Conservation (phyloP, 805 yeast genomes). For the Nakazawaea wickerhamii region DNA sequence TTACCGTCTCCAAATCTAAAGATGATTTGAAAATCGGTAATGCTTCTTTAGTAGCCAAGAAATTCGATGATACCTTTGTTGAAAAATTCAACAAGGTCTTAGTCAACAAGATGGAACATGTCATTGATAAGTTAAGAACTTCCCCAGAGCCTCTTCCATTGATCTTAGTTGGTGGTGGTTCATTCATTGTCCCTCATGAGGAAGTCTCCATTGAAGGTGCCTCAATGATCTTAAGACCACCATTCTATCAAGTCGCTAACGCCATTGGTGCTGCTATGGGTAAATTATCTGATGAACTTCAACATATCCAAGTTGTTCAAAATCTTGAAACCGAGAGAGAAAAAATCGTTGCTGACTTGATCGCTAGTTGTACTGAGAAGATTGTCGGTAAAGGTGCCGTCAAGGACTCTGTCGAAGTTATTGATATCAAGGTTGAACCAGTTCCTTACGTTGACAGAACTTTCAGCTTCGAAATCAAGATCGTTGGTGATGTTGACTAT, state of each 20-base stretch:
- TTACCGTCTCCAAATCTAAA: slow-evolving; percentile 23
- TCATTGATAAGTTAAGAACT: slow-evolving; percentile 41
- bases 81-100: slow-evolving; percentile 17
- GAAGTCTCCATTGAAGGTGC: slow-evolving; percentile 31
- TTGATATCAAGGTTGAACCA: slow-evolving; percentile 24
- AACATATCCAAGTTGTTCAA: slow-evolving; percentile 7
- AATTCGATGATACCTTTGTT: slow-evolving; percentile 15
- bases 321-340: slow-evolving; percentile 15
- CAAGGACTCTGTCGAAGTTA: slow-evolving; percentile 20
- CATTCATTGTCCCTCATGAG: slow-evolving; percentile 34
- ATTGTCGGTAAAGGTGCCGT: slow-evolving; percentile 25
- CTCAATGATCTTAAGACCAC: slow-evolving; percentile 35
- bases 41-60: slow-evolving; percentile 18
- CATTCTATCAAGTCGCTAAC: slow-evolving; percentile 39
- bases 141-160: slow-evolving; percentile 38
- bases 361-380: slow-evolving; percentile 16
- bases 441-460: slow-evolving; percentile 31
- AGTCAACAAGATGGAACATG: slow-evolving; percentile 29
- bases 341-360: slow-evolving; percentile 18
- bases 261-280: slow-evolving; percentile 50
- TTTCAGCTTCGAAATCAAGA: slow-evolving; percentile 31
- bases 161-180: slow-evolving; percentile 45
- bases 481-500: slow-evolving; percentile 42
- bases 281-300: slow-evolving; percentile 31
- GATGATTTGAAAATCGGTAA: slow-evolving; percentile 23